Evolutionary conservation across 805 yeast genomes (phyloP).

Genomic region (Candida anglica): DNA sequence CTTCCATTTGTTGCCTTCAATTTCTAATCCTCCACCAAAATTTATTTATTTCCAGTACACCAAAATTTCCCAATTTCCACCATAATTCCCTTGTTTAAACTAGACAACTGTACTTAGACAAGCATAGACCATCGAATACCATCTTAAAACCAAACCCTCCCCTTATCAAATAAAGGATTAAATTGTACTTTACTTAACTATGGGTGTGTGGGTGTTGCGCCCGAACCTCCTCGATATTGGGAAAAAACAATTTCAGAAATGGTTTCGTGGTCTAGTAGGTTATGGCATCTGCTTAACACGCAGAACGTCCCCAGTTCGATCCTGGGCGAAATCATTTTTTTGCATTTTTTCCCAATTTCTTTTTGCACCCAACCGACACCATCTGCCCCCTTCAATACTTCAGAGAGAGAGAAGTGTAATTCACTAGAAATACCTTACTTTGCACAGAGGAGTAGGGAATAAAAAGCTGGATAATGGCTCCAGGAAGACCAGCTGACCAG

Average conservation of each 20-base stretch:
- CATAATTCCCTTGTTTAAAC: not conserved
- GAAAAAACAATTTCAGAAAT: not conserved
- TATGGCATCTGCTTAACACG: conserved; percentile 99
- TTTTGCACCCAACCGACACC: too few species aligned
- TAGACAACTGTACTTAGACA: not conserved
- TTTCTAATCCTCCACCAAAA: too few species aligned
- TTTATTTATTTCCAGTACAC: too few species aligned
- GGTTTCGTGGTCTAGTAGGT: conserved; percentile 32
- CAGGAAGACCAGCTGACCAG: not conserved
- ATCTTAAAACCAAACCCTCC: not conserved
- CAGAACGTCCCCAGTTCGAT: conserved; percentile 99
- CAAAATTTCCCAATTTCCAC: not conserved
- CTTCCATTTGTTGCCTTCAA: too few species aligned
- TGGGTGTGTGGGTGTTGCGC: not conserved
- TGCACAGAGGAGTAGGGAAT: too few species aligned
- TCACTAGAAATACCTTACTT: too few species aligned
- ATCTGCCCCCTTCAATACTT: too few species aligned
- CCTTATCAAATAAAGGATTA: not conserved
- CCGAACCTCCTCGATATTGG: too few species aligned
- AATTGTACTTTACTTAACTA: not conserved
- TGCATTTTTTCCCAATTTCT: not conserved
- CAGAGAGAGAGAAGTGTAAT: too few species aligned
- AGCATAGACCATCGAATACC: not conserved
- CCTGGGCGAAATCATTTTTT: conserved; percentile 96
- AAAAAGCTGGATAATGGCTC: too few species aligned